Evolutionary conservation across 495 filamentous ascomycete species (phyloP), one percentile per base, ranked within the genome.

Genomic region (Penicillium pulvis): DNA sequence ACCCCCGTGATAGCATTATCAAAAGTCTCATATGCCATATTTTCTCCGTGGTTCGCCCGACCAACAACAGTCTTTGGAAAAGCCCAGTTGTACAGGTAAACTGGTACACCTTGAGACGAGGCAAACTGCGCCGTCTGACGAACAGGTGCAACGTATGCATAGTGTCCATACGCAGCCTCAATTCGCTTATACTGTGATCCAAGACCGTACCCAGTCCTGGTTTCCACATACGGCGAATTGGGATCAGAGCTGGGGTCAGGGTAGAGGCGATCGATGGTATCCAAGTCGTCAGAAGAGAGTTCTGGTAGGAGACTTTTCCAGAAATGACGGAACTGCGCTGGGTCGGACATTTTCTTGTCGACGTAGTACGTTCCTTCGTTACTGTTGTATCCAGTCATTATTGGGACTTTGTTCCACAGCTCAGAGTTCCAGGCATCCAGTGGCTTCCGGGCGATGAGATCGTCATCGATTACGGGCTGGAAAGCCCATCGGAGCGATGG

Each of bases 291-390:
- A 0, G 65, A 56, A 17, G 72, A 72, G 12, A 86, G 66, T 24
- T 73, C 68, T 1, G 85, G 85, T 39, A 88, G 79, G 17, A 88
- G 76, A 2, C 59, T 73, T 0, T 68, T 60, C 77, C 86, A 85
- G 62, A 88, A 87, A 14, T 58, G 52, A 14, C 71, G 73, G 71
- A 87, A 86, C 12, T 84, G 75, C 0, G 62, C 65, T 16, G 76
- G 65, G 23, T 72, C 75, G 7, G 73, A 63, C 55, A 80, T 76
- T 24, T 61, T 56, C 45, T 69, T 31, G 5, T 83, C 81, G 23
- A 88, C 78, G 66, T 87, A 90, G 45, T 73, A 68, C 3, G 84
- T 76, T 42, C 87, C 87, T 62, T 89, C 87, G 59, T 90, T 85
- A 30, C 81, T 81, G 69, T 85, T 86, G 71, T 80, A 88, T 30